Evolutionary conservation across 2,329 filamentous ascomycete species (phyloP), one percentile per base, ranked within the genome.

Genomic region (Leptographium galeiforme): DNA sequence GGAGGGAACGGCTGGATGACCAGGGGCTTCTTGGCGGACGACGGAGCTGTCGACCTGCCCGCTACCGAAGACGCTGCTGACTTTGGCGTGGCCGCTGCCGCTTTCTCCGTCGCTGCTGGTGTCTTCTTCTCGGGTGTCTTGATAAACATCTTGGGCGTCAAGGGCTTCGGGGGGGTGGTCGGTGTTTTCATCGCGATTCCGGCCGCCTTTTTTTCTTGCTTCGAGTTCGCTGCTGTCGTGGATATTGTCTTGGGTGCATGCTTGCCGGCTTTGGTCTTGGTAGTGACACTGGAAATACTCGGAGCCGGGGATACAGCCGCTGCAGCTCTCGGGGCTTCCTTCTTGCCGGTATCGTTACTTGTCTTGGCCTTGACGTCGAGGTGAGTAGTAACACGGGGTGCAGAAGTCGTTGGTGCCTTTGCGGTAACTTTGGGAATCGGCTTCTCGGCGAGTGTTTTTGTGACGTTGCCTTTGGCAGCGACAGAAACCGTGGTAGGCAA

Each of bases 1-100:
- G 30, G 62, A 63, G 32, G 70, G 62, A 19, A 68, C 2, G 65
- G 58, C 48, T 73, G 72, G 38, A 72, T 60, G 3, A 72, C 62
- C 11, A 69, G 63, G 10, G 72, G 70, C 56, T 72, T 78, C 60
- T 72, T 75, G 32, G 58, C 59, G 16, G 66, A 57, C 30, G 66
- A 64, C 4, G 69, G 59, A 38, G 63, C 57, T 2, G 66, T 58
- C 4, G 68, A 45, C 52, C 66, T 70, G 34, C 65, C 54, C 12
- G 64, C 53, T 10, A 32, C 18, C 25, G 55, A 51, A 8, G 60
- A 48, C 8, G 64, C 25, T 1, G 55, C 18, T 8, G 51, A 53
- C 18, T 61, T 59, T 41, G 63, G 61, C 13, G 64, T 67, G 25
- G 63, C 54, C 18, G 62, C 13, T 10, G 40, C 33, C 11, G 11